These are phyloP conservation scores for Amoeboaphelidium occidentale DNA, from an alignment of 371 early-diverging fungal species.

Conservation along the genomic window DNA sequence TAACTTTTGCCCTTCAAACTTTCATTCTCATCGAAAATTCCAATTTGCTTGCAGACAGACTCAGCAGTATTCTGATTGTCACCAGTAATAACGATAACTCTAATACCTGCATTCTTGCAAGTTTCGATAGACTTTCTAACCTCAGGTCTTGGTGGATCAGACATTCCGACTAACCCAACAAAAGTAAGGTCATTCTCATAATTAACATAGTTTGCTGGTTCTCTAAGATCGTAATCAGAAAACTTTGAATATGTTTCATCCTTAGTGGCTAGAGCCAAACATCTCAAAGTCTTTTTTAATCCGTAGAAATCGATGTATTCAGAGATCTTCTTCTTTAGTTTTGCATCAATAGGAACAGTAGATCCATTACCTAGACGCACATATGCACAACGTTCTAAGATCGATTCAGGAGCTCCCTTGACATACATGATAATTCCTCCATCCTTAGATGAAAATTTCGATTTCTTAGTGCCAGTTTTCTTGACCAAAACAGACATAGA, in stretches of 20 bases:
- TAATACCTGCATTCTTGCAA: slow-evolving; percentile 78
- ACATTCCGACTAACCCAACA: slow-evolving; percentile 78
- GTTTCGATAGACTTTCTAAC: slow-evolving; percentile 50
- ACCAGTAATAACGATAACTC: slow-evolving; percentile 95
- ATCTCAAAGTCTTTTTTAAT: slow-evolving; percentile 45
- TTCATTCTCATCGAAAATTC: slow-evolving; percentile 47
- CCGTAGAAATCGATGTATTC: slow-evolving; percentile 50
- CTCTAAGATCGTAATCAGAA: slow-evolving; percentile 8
- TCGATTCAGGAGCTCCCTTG: slow-evolving; percentile 84
- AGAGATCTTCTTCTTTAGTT: slow-evolving; percentile 30
- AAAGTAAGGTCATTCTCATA: slow-evolving; percentile 61
- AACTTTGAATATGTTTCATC: slow-evolving; percentile 32
- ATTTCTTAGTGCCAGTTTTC: too few relatives aligned
- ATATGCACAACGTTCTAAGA: slow-evolving; percentile 59
- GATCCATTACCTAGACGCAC: slow-evolving; percentile 26
- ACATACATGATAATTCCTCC: slow-evolving; percentile 26
- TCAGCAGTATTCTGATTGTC: slow-evolving; percentile 86
- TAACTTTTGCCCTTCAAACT: slow-evolving; percentile 45
- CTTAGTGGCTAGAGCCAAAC: slow-evolving; percentile 63
- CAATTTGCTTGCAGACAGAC: slow-evolving; percentile 74
- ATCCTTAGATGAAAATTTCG: neutral
- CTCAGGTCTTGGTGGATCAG: slow-evolving; percentile 92
- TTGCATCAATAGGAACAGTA: slow-evolving; percentile 36
- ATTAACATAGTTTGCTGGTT: slow-evolving; percentile 30
- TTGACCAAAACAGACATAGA: slow-evolving; percentile 73